Percentiles rank a stretch among this genome's conserved stretches.
Conservation (phyloP, 306 rosid species). For the Inga leiocalycina region DNA sequence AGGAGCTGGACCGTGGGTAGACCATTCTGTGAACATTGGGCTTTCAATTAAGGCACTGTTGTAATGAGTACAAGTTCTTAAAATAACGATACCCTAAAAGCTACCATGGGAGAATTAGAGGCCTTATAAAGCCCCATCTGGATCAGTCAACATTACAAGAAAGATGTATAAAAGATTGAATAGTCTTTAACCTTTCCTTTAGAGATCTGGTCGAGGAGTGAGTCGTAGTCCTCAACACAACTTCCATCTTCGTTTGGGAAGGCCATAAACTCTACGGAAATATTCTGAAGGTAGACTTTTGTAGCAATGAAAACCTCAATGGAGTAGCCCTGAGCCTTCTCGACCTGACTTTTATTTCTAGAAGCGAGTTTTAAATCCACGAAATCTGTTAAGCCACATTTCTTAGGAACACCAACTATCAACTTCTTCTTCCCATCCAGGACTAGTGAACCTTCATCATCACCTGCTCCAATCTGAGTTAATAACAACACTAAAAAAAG, state of each 20-base stretch:
- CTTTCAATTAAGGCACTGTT: too few species aligned
- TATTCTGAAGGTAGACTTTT: neutral
- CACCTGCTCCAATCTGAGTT: neutral
- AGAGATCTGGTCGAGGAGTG: neutral
- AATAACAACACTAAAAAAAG: neutral
- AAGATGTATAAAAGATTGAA: neutral
- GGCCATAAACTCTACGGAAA: neutral
- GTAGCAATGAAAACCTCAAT: neutral
- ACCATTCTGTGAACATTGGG: too few species aligned
- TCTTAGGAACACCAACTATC: conserved; percentile 21
- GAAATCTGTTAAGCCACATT: neutral
- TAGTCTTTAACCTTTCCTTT: neutral
- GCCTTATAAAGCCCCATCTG: too few species aligned
- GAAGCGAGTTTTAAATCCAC: neutral
- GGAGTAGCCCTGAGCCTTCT: neutral
- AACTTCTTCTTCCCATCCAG: conserved; percentile 12
- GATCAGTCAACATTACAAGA: neutral
- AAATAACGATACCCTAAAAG: too few species aligned
- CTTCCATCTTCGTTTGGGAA: neutral
- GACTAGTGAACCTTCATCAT: neutral
- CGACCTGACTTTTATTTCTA: neutral
- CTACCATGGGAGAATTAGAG: too few species aligned
- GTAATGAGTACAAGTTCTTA: too few species aligned
- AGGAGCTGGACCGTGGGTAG: too few species aligned
- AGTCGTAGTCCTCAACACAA: neutral